Conservation (phyloP, 805 yeast species). For the Deakozyma indianensis region DNA sequence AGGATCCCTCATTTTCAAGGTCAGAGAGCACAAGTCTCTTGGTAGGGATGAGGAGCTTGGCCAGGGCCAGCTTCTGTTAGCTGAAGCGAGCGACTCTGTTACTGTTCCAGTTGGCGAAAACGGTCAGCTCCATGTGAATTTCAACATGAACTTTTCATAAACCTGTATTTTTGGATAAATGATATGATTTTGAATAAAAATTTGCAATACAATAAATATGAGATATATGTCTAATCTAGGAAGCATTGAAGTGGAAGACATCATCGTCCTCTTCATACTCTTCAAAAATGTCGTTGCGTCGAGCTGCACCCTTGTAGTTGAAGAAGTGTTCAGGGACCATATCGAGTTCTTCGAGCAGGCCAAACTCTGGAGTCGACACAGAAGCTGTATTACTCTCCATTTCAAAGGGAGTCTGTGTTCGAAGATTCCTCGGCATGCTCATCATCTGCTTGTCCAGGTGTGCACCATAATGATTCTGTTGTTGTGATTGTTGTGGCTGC, state of each 20-base stretch:
- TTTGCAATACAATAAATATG: neutral
- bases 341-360: neutral
- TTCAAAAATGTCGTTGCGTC: neutral
- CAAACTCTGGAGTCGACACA: neutral
- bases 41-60: constrained; percentile 60
- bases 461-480: neutral
- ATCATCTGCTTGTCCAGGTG: neutral
- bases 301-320: neutral
- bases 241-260: neutral
- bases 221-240: neutral
- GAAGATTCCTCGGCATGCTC: neutral
- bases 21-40: constrained; percentile 54
- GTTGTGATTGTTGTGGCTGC: neutral
- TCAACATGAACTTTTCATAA: constrained; percentile 1
- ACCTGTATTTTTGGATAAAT: neutral
- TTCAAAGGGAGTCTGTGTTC: neutral
- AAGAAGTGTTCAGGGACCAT: neutral
- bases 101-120: neutral
- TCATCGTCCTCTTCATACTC: neutral
- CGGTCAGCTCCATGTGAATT: neutral
- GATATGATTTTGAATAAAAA: neutral
- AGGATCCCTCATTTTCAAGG: constrained; percentile 43
- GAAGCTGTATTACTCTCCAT: neutral
- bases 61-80: constrained; percentile 21
- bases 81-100: neutral